Evolutionary conservation across 305 asterid species (phyloP).

Genomic region (Fraxinus latifolia): DNA sequence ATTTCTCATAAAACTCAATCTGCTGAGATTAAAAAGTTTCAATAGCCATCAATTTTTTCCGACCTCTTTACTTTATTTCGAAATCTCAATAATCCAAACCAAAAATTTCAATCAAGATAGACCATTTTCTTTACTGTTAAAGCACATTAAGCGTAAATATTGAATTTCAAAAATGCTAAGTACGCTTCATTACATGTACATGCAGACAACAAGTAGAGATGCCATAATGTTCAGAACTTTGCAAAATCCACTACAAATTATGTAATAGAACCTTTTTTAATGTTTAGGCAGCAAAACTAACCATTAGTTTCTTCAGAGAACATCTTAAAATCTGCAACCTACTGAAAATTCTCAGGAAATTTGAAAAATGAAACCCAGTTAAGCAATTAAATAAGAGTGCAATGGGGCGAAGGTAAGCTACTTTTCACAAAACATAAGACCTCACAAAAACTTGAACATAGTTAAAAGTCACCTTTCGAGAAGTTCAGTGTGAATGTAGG

Average conservation of each 20-base stretch:
- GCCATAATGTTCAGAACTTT: background rate
- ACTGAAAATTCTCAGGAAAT: background rate
- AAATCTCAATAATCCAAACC: background rate
- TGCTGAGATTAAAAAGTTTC: background rate
- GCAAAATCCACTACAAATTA: background rate
- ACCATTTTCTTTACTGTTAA: background rate
- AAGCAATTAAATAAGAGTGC: background rate
- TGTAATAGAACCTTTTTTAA: background rate
- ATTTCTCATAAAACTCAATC: background rate
- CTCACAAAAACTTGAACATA: background rate
- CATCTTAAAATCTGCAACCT: background rate
- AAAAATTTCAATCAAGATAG: background rate
- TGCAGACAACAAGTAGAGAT: background rate
- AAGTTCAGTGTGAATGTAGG: conserved; percentile 69
- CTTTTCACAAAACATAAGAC: background rate
- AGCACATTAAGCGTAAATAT: background rate
- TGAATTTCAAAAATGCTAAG: background rate
- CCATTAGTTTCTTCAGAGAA: background rate
- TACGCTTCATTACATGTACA: background rate
- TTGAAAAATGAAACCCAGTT: background rate
- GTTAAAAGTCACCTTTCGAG: conserved; percentile 43
- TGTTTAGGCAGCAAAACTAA: background rate
- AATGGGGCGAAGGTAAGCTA: background rate
- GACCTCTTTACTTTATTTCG: background rate
- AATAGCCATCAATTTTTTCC: background rate